Conservation (phyloP, 169 alveolate genomes). For the Eimeria sp. region DNA sequence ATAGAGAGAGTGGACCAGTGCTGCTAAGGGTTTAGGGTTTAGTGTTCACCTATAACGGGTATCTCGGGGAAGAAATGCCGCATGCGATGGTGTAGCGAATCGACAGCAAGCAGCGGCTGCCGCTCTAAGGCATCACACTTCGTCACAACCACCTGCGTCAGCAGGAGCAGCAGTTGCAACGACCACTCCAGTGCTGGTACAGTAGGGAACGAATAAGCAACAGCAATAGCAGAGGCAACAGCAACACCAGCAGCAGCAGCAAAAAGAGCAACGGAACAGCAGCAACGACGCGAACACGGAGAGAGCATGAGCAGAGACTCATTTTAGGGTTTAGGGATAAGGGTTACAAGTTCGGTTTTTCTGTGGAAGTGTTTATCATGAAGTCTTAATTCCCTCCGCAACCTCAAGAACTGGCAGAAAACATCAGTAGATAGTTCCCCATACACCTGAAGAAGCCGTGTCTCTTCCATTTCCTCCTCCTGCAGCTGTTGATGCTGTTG, state of each 20-base stretch:
- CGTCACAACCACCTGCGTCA: constrained; percentile 25
- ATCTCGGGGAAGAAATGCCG: constrained; percentile 31
- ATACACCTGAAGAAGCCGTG: constrained; percentile 17
- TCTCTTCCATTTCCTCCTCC: constrained; percentile 9
- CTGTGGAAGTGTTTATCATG: not conserved
- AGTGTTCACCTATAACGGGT: constrained; percentile 24
- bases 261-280: no score
- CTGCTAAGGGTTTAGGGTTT: constrained; percentile 17
- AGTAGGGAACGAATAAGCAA: not conserved
- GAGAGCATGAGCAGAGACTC: not conserved
- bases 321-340: constrained; percentile 16
- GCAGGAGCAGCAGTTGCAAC: constrained; percentile 38
- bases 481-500: constrained; percentile 40
- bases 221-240: not conserved
- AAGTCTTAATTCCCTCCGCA: not conserved
- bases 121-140: constrained; percentile 35
- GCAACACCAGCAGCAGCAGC: not conserved
- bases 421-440: constrained; percentile 10
- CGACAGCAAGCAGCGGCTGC: constrained; percentile 51
- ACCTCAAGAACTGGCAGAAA: constrained; percentile 43
- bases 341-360: not conserved
- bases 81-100: constrained; percentile 41
- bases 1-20: not conserved
- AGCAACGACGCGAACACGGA: no score
- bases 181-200: not conserved